These are phyloP conservation scores for Botrytis pseudocinerea DNA, from an alignment of 2,329 filamentous ascomycete genomes.

Conservation along the genomic window DNA sequence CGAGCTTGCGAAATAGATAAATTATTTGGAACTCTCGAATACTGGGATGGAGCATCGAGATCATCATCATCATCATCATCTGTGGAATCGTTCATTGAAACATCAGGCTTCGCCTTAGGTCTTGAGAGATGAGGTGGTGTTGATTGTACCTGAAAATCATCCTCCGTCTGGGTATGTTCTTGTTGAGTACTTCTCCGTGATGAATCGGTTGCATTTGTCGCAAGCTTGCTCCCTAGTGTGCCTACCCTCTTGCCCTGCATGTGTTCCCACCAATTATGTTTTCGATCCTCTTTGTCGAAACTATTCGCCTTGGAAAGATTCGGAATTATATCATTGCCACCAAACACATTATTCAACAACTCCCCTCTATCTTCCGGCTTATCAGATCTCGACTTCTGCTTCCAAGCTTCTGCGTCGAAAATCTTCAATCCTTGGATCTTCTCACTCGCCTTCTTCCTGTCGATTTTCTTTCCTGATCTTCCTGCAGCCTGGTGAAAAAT, in stretches of 20 bases:
- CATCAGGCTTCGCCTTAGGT: conserved; percentile 16
- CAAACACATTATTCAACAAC: conserved; percentile 35
- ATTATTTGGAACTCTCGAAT: conserved; percentile 33
- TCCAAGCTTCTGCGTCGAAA: conserved; percentile 45
- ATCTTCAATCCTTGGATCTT: conserved; percentile 49
- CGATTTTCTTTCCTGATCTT: conserved; percentile 43
- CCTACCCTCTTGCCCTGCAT: conserved; percentile 35
- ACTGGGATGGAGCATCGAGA: conserved; percentile 35
- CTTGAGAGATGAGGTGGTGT: conserved; percentile 33
- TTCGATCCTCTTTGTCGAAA: not conserved
- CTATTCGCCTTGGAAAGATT: conserved; percentile 12
- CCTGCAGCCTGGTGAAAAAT: conserved; percentile 50
- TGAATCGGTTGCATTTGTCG: conserved; percentile 8
- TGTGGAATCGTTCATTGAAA: conserved; percentile 28
- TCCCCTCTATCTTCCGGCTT: conserved; percentile 24
- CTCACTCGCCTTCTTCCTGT: conserved; percentile 42
- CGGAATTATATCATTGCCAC: not conserved
- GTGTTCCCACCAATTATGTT: conserved; percentile 36
- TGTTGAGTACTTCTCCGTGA: not conserved
- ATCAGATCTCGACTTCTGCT: conserved; percentile 20
- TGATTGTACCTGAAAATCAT: conserved; percentile 40
- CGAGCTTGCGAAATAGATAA: conserved; percentile 30
- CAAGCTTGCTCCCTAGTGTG: conserved; percentile 27
- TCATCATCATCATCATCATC: conserved; percentile 36
- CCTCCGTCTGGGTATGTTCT: conserved; percentile 22